Evolutionary conservation across 768 basidiomycete species (phyloP).

Genomic region (Exidia glandulosa): DNA sequence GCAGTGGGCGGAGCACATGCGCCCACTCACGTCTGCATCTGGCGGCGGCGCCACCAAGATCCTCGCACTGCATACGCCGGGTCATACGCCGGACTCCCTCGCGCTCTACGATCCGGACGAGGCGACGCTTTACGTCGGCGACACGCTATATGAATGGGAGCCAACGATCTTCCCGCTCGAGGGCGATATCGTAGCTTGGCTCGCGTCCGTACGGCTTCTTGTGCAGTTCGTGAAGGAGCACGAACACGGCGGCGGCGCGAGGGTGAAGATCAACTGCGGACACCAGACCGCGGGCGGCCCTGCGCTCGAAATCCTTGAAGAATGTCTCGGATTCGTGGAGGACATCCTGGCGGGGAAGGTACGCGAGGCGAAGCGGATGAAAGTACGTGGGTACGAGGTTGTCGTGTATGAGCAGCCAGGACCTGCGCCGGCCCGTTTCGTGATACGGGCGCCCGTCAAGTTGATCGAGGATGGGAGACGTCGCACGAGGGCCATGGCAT

Average conservation of each 20-base stretch:
- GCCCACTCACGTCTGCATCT: not conserved
- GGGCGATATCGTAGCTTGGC: conserved; percentile 43
- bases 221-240: conserved; percentile 28
- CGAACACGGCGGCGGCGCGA: not conserved
- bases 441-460: not conserved
- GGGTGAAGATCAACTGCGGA: conserved; percentile 39
- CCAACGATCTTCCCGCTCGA: conserved; percentile 44
- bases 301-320: conserved; percentile 34
- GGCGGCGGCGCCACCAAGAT: conserved; percentile 38
- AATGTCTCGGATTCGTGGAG: conserved; percentile 33
- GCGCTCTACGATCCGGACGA: conserved; percentile 40
- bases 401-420: conserved; percentile 35
- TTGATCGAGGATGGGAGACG: not conserved
- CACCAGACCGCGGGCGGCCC: conserved; percentile 35
- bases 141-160: conserved; percentile 43
- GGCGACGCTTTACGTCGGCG: conserved; percentile 45
- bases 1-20: not conserved
- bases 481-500: not conserved
- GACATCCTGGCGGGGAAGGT: conserved; percentile 35
- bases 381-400: conserved; percentile 25
- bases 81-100: conserved; percentile 50
- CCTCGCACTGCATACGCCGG: conserved; percentile 41
- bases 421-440: conserved; percentile 18
- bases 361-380: conserved; percentile 20
- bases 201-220: conserved; percentile 32